Base-by-base conservation (phyloP, 306 rosid species). In the Ziziphus jujuba region DNA sequence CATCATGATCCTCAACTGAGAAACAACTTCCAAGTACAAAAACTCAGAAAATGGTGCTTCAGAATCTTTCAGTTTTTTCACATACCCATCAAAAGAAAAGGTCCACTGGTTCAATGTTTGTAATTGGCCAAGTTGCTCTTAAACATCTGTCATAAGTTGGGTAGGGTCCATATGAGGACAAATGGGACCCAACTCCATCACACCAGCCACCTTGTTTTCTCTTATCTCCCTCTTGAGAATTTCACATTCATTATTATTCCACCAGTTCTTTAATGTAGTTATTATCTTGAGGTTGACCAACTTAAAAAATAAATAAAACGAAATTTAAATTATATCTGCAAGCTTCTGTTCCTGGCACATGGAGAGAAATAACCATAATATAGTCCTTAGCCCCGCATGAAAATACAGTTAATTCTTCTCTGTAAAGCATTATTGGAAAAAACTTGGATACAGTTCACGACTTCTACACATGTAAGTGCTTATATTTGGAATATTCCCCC, bases 301-400 rank as follows among this genome's bases (percentile, higher is more conserved):
- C 51, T 5, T 53, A 34, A 20, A 43, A 63, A 28, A 28, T 28
- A 28, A 28, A 28, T 28, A 28, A 28, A 28, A 28, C n/a, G 4
- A 28, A 53, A 60, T 35, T 52, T 66, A 33, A 67, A 44, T 33
- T n/a, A 68, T 61, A 38, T 58, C 28, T 36, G 34, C 23, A 66
- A 71, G 67, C 59, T 62, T 63, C 73, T 57, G 63, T 55, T 80
- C 69, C 77, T 14, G 2, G 77, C 90, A 86, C 90, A 79, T 89
- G 89, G 80, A 59, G 58, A n/a, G 20, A 76, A 81, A 69, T 75
- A 40, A 12, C 45, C 11, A 8, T 12, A 40, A 8, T 40, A 40
- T 40, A 10, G 66, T 62, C 63, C 51, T 23, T 6, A 35, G 19
- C 49, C 51, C 38, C 73, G 49, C 20, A 40, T 76, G 56, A 50